A percentile compares a stretch with the other conserved stretches of the same genome.
Conservation (phyloP, 352 stramenopile species). For the Pythium aquatile region DNA sequence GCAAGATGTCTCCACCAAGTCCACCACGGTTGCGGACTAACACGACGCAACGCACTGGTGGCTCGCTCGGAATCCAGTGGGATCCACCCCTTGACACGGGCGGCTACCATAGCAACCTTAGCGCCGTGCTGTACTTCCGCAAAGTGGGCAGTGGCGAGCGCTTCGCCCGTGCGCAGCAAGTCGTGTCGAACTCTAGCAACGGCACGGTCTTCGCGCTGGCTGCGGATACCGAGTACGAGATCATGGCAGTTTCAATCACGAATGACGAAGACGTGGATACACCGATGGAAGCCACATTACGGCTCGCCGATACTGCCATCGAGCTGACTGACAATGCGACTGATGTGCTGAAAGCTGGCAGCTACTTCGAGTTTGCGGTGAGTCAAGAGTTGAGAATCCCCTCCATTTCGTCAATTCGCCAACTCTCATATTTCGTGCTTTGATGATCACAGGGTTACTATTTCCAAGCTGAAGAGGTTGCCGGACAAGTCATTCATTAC, state of each 20-base stretch:
- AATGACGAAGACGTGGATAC: conserved; percentile 8
- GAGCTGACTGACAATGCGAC: conserved; percentile 16
- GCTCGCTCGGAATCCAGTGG: conserved; percentile 35
- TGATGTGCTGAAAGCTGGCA: neutral
- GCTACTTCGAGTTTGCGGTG: conserved; percentile 56
- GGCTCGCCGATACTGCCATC: conserved; percentile 28
- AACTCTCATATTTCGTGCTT: no score
- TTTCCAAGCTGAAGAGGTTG: conserved; percentile 31
- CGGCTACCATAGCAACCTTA: conserved; percentile 16
- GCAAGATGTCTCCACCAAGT: conserved; percentile 36
- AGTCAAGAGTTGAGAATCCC: neutral
- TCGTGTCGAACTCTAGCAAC: conserved; percentile 12
- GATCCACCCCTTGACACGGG: conserved; percentile 39
- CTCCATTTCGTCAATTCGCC: no score
- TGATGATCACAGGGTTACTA: conserved; percentile 33
- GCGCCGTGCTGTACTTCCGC: conserved; percentile 17
- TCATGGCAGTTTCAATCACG: conserved; percentile 37
- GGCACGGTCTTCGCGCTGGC: conserved; percentile 40
- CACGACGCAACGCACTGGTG: conserved; percentile 30
- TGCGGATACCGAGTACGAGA: conserved; percentile 50
- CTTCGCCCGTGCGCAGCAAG: conserved; percentile 19
- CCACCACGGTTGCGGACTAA: conserved; percentile 35
- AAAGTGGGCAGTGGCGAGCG: conserved; percentile 16
- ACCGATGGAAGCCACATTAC: conserved; percentile 26
- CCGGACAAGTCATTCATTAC: conserved; percentile 7